Evolutionary conservation across 1,284 basidiomycete genomes (phyloP), one percentile per base, ranked within the genome.

Genomic region (Sanghuangporus weigelae): DNA sequence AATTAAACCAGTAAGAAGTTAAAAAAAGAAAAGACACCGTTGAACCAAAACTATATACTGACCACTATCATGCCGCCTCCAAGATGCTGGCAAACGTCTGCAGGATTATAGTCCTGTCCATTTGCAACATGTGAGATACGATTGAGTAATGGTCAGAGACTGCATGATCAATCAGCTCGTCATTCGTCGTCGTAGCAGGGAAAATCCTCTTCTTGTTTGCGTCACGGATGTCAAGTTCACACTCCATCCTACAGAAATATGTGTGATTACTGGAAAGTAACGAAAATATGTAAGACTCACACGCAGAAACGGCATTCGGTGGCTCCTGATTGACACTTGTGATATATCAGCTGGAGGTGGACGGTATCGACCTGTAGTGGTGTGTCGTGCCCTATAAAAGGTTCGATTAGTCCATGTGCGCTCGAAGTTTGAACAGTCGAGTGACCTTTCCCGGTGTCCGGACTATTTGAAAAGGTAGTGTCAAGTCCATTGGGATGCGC

Each of bases 301-400:
- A 59, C 16, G 49, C 62, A 63, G 21, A 63, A 39, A 21, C 62
- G 55, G 21, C 62, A 63, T 46, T 12, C 10, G n/a, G 1, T 59
- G 44, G 21, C 62, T 21, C 54, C 46, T n/a, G 35, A 31, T 23
- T 53, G 21, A 36, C 12, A 16, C 44, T 21, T 54, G 35, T 59
- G 56, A 14, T 59, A 63, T 26, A 63, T 31, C 7, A 63, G 12
- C 16, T 57, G 39, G 26, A 63, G 39, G 36, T 58, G 62, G 12
- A 48, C n/a, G 19, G 16, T 11, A 54, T 53, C 40, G 16, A 63
- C 44, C 48, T 26, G 23, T 6, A 31, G 21, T 31, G 23, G 11
- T 3, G 40, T 2, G 2, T 59, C 51, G 49, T 16, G 7, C 6
- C 42, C 49, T 38, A 3, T 31, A 31, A 19, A 46, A 46, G n/a